These are phyloP conservation scores for Vigna trinervia DNA, from an alignment of 306 rosid genomes.

Conservation along the genomic window DNA sequence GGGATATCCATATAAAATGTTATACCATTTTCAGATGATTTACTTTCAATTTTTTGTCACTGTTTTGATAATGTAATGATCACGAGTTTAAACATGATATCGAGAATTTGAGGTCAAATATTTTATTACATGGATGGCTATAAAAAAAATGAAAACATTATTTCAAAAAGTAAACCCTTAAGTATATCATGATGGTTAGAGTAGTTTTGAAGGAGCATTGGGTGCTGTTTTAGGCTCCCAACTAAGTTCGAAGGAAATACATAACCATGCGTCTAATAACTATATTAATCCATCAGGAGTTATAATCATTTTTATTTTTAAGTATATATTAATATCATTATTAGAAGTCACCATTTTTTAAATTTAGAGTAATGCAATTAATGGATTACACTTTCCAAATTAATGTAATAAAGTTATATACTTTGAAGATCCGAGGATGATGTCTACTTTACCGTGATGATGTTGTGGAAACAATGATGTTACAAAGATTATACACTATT, in stretches of 20 bases:
- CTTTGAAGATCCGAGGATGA: background rate
- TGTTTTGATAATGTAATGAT: background rate
- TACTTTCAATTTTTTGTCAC: background rate
- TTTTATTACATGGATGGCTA: conserved; percentile 10
- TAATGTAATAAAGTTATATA: too few relatives aligned
- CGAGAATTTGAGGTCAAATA: background rate
- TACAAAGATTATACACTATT: background rate
- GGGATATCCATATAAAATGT: conserved; percentile 37
- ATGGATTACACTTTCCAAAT: too few relatives aligned
- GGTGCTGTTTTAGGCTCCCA: too few relatives aligned
- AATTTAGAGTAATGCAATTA: too few relatives aligned
- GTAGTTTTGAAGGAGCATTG: background rate
- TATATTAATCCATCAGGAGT: too few relatives aligned
- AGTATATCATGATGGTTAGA: background rate
- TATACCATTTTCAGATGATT: conserved; percentile 22
- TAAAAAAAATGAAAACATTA: background rate
- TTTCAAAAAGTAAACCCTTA: background rate
- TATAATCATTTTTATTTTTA: too few relatives aligned
- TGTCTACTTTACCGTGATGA: background rate
- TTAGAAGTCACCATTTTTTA: too few relatives aligned
- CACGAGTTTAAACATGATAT: conserved; percentile 18
- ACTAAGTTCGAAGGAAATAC: too few relatives aligned
- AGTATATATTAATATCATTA: too few relatives aligned
- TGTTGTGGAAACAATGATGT: background rate
- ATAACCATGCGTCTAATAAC: too few relatives aligned